Conservation (phyloP, 768 basidiomycete genomes). For the Lentinula sp. region DNA sequence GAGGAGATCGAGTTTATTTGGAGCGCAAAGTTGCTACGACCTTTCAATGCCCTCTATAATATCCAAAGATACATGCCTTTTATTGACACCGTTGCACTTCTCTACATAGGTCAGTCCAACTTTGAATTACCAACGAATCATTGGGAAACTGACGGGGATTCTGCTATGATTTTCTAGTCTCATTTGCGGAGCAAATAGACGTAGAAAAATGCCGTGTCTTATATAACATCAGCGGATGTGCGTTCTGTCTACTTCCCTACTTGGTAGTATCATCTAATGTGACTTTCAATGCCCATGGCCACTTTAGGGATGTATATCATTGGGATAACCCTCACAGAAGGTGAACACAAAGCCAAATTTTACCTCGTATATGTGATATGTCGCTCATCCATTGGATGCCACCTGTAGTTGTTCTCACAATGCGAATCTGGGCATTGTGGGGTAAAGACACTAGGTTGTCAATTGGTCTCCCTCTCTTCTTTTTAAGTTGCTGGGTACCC, state of each 20-base stretch:
- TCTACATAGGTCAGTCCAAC: background rate
- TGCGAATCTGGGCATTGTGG: slow-evolving; percentile 13
- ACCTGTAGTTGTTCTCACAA: slow-evolving; percentile 10
- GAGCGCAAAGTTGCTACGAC: background rate
- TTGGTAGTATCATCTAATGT: background rate
- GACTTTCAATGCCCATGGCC: too few relatives aligned
- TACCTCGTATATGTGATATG: too few relatives aligned
- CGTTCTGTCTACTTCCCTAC: background rate
- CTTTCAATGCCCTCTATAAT: background rate
- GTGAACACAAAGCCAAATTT: background rate
- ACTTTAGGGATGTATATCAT: slow-evolving; percentile 7
- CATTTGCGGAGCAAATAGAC: background rate
- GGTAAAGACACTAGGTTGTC: slow-evolving; percentile 1
- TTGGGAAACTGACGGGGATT: background rate
- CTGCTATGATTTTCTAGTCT: background rate
- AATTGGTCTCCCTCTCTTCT: slow-evolving; percentile 6
- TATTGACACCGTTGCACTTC: background rate
- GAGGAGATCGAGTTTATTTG: background rate
- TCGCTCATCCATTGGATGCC: background rate
- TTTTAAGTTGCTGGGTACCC: slow-evolving; percentile 4
- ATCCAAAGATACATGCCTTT: background rate
- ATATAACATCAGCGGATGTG: slow-evolving; percentile 1
- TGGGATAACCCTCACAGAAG: slow-evolving; percentile 10
- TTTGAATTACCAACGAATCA: background rate
- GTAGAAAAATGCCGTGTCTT: background rate